phyloP scores from a whole-genome alignment of 2,329 filamentous ascomycete genomes.

The Aspergillus cejpii region DNA sequence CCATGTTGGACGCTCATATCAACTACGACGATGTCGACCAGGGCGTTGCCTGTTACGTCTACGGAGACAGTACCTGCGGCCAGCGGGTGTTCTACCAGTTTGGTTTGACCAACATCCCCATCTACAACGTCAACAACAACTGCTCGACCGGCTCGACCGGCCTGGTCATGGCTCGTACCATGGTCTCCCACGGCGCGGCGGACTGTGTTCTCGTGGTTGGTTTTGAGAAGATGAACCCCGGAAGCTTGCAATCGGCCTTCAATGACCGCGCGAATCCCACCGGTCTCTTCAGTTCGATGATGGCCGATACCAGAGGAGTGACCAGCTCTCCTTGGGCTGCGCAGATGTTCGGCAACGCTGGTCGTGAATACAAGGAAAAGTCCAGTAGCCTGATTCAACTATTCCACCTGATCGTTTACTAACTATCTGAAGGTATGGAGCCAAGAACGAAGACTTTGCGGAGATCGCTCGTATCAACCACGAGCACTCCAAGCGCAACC shows the following conservation, averaged over 20 bases:
- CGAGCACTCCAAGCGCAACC: slow-evolving; percentile 82
- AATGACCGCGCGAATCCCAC: slow-evolving; percentile 77
- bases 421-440: slow-evolving; percentile 59
- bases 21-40: slow-evolving; percentile 95
- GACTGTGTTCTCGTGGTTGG: slow-evolving; percentile 88
- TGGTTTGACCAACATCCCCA: slow-evolving; percentile 91
- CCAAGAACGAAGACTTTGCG: slow-evolving; percentile 76
- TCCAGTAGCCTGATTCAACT: slow-evolving; percentile 36
- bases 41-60: slow-evolving; percentile 95
- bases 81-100: slow-evolving; percentile 99
- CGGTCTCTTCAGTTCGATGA: slow-evolving; percentile 66
- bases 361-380: slow-evolving; percentile 91
- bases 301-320: slow-evolving; percentile 72
- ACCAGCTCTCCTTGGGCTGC: slow-evolving; percentile 79
- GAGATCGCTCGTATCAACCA: slow-evolving; percentile 94
- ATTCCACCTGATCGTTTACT: neutral
- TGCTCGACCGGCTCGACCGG: slow-evolving; percentile 94
- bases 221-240: slow-evolving; percentile 97
- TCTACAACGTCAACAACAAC: slow-evolving; percentile 99
- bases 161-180: slow-evolving; percentile 71
- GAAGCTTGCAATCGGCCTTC: slow-evolving; percentile 76
- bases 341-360: slow-evolving; percentile 94
- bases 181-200: slow-evolving; percentile 71
- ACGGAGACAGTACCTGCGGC: slow-evolving; percentile 88
- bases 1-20: slow-evolving; percentile 68